Base-by-base conservation (phyloP, 345 rosid species). In the Populus deltoides region DNA sequence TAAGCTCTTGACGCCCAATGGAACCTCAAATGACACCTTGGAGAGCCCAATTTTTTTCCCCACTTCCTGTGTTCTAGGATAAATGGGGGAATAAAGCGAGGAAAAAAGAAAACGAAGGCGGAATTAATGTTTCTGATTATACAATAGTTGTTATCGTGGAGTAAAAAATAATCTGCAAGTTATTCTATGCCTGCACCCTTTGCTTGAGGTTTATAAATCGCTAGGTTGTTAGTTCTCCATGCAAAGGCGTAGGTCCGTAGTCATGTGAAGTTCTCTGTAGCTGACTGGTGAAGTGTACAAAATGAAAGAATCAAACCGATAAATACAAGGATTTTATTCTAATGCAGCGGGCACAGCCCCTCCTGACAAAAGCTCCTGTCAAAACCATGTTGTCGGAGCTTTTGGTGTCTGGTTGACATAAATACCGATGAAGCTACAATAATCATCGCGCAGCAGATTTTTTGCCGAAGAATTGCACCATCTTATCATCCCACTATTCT, bases 231-330 rank as follows among this genome's bases (percentile, higher is more conserved):
- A 7, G 75, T 38, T 49, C 13, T 69, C 27, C 17, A 61, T 15
- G 45, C 24, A 68, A 62, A 61, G 57, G 27, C 25, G 29, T 9
- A 53, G 24, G 41, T 45, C 62, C 62, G 25, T 47, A 15, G 51
- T n/a, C 68, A 51, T 31, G 5, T 61, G 53, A 73, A 25, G 57
- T 75, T 73, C 71, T 70, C 61, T 67, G 35, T 61, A 67, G 62
- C 53, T 36, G 39, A 51, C 47, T 0, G 43, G 27, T 33, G 36
- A 33, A 33, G 36, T 4, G 1, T 33, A 39, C 66, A 72, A 59
- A 47, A 74, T 72, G 68, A 68, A 31, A 20, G 73, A 47, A 47
- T 43, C 47, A 43, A 43, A 43, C 47, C 47, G 4, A 43, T 43
- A 11, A 43, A 43, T 47, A 47, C 18, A 47, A 47, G 53, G 51